phyloP scores from a whole-genome alignment of 306 rosid genomes.

The Cucurbita maxima region DNA sequence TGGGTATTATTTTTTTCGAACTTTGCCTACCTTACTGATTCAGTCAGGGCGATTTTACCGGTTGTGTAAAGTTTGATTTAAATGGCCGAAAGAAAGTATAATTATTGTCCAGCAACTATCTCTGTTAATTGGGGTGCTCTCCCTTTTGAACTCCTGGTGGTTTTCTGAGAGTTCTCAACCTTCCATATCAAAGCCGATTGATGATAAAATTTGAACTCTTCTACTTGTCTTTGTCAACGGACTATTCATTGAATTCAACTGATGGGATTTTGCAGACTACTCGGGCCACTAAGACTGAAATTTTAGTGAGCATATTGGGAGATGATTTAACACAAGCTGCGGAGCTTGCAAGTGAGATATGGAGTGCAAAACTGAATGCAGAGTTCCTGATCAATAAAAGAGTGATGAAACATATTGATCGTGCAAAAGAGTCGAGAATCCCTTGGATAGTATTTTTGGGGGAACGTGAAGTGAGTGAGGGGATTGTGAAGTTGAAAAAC shows the following conservation, averaged over 20 bases:
- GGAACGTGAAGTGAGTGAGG: slow-evolving; percentile 53
- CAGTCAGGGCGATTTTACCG: too few relatives aligned
- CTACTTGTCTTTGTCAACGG: neutral
- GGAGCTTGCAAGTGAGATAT: slow-evolving; percentile 60
- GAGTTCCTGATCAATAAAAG: slow-evolving; percentile 57
- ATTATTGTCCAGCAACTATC: neutral
- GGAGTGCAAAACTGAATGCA: slow-evolving; percentile 46
- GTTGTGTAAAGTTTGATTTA: too few relatives aligned
- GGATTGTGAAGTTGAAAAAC: slow-evolving; percentile 43
- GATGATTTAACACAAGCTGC: slow-evolving; percentile 53
- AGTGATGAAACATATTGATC: slow-evolving; percentile 47
- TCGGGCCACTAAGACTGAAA: slow-evolving; percentile 73
- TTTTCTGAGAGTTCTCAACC: neutral
- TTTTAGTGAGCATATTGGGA: slow-evolving; percentile 63
- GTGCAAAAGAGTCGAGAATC: slow-evolving; percentile 57
- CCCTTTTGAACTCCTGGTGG: neutral
- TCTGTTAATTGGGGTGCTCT: neutral
- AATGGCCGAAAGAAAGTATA: too few relatives aligned
- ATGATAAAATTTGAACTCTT: neutral
- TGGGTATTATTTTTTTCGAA: neutral
- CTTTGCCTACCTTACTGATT: too few relatives aligned
- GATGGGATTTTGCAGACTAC: slow-evolving; percentile 26
- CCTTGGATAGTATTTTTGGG: slow-evolving; percentile 83
- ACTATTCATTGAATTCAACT: neutral
- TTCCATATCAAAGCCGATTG: neutral